phyloP scores from a whole-genome alignment of 352 stramenopile genomes.

The Globisporangium paddicum region DNA sequence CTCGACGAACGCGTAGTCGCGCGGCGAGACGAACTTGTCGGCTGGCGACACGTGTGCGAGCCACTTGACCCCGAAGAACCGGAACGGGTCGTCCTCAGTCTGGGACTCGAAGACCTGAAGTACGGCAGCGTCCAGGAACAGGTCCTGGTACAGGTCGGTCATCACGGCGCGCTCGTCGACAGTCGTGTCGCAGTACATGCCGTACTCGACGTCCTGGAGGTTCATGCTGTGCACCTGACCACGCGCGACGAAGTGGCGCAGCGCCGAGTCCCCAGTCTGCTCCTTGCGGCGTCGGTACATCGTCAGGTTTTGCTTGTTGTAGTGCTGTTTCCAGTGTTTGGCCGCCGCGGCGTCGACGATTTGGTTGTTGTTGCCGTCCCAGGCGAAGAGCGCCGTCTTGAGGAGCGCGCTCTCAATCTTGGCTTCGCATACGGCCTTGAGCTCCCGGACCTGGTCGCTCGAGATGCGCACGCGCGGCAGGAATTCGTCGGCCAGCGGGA shows the following conservation, averaged over 20 bases:
- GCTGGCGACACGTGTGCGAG: slow-evolving; percentile 31
- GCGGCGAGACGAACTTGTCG: slow-evolving; percentile 47
- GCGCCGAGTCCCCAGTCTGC: slow-evolving; percentile 15
- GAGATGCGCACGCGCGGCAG: slow-evolving; percentile 41
- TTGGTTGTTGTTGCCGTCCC: slow-evolving; percentile 42
- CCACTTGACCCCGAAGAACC: slow-evolving; percentile 51
- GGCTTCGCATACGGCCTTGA: slow-evolving; percentile 41
- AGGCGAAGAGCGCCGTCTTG: slow-evolving; percentile 50
- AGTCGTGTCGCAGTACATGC: slow-evolving; percentile 42
- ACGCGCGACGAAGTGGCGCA: slow-evolving; percentile 42
- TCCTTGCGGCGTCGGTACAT: slow-evolving; percentile 46
- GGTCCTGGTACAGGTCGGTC: slow-evolving; percentile 34
- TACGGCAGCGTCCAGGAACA: slow-evolving; percentile 41
- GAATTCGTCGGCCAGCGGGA: slow-evolving; percentile 48
- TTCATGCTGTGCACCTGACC: slow-evolving; percentile 43
- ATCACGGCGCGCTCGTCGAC: slow-evolving; percentile 42
- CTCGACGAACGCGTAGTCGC: slow-evolving; percentile 44
- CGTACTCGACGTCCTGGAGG: slow-evolving; percentile 47
- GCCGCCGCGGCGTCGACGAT: slow-evolving; percentile 24
- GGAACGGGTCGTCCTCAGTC: slow-evolving; percentile 32
- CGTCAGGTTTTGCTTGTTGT: slow-evolving; percentile 40
- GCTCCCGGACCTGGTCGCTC: slow-evolving; percentile 31
- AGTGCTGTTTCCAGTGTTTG: slow-evolving; percentile 53
- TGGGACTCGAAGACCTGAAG: slow-evolving; percentile 35
- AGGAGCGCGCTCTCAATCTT: slow-evolving; percentile 38